Evolutionary conservation across 305 asterid species (phyloP).

Genomic region (Rubia balearica): DNA sequence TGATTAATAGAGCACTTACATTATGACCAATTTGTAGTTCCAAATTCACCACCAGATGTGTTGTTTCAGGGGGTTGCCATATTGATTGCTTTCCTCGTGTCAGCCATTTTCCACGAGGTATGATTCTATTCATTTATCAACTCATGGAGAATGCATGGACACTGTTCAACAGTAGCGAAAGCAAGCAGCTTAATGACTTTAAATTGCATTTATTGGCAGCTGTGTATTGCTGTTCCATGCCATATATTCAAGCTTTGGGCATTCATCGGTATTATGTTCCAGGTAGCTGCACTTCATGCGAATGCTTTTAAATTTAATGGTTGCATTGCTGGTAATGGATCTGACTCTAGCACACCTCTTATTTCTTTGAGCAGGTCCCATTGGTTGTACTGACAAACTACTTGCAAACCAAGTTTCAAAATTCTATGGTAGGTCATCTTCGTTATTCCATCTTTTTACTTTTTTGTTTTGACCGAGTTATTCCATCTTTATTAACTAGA

Average conservation of each 20-base stretch:
- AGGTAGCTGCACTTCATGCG: slow-evolving; percentile 40
- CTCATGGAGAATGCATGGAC: neutral
- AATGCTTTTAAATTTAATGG: neutral
- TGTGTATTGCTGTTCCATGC: slow-evolving; percentile 95
- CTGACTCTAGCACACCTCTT: neutral
- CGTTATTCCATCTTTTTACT: neutral
- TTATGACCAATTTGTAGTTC: neutral
- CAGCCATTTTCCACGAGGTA: slow-evolving; percentile 98
- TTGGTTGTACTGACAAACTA: slow-evolving; percentile 77
- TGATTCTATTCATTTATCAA: neutral
- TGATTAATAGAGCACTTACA: neutral
- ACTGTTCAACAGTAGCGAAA: neutral
- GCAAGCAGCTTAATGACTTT: neutral
- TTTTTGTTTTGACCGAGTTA: too few relatives aligned
- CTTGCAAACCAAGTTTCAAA: slow-evolving; percentile 81
- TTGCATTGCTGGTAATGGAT: neutral
- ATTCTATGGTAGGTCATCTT: slow-evolving; percentile 59
- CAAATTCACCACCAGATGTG: slow-evolving; percentile 11
- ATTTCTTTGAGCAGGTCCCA: slow-evolving; percentile 61
- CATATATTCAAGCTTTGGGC: slow-evolving; percentile 97
- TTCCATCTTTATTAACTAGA: too few relatives aligned
- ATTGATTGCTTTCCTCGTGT: slow-evolving; percentile 77
- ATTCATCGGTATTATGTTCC: slow-evolving; percentile 85
- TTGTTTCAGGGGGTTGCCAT: slow-evolving; percentile 66
- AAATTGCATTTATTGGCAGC: slow-evolving; percentile 36